Evolutionary conservation across 2,329 filamentous ascomycete genomes (phyloP), one percentile per base, ranked within the genome.

Genomic region (Fusarium penzigii): DNA sequence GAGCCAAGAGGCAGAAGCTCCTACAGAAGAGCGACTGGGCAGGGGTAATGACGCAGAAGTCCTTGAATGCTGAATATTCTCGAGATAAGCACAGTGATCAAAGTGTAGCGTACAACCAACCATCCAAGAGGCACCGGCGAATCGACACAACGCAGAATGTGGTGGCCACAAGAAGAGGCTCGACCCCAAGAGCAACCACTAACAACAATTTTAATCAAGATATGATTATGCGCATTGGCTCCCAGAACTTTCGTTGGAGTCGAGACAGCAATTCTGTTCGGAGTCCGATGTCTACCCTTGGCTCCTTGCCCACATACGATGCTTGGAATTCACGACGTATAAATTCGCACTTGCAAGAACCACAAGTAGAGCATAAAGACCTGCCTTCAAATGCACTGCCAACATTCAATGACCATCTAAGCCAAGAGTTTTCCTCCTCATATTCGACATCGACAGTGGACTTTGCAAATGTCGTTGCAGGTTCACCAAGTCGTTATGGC

Each of bases 31-130:
- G 43, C 11, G 65, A 70, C 32, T 73, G 70, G 69, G 65, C 63
- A 1, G 68, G 71, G 4, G 52, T 71, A 7, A 53, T 52, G 16
- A 45, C 68, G 11, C 69, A 72, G 42, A 72, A 70, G 44, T 57
- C 65, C 9, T 52, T 69, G 13, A 41, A 53, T 2, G 49, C 62
- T 8, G 53, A 63, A 11, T 64, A 61, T 41, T 50, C 62, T 6
- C 53, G 52, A 42, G 53, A 56, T 17, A 52, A 40, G 17, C 48
- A 49, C 14, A 40, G 12, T 40, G 6, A 13, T 13, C 13, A 29
- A 16, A 59, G 41, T 17, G 10, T 44, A 54, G 29, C 9, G 13
- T 51, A 46, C 25, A 25, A n/a, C 34, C 38, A 44, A 43, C n/a
- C 25, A 32, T 2, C 29, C 25, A 38, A 32, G 17, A 20, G 11